phyloP scores from a whole-genome alignment of 2,329 filamentous ascomycete species.

The Neurospora sp. region DNA sequence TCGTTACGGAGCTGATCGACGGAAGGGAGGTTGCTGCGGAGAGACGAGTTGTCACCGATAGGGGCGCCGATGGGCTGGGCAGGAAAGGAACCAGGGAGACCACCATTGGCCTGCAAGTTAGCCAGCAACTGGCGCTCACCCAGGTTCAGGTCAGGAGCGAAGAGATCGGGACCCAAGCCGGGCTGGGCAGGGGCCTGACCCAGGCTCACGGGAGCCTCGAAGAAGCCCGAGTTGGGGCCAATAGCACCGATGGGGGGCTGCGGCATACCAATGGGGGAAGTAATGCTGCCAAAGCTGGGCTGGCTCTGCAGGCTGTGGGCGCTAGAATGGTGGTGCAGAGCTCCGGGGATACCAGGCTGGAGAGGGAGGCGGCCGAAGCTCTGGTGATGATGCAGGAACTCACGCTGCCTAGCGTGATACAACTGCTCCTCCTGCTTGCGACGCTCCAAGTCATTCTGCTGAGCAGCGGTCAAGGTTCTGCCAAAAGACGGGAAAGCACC shows the following conservation, averaged over 20 bases:
- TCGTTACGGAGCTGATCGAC: conserved; percentile 43
- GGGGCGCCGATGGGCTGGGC: conserved; percentile 30
- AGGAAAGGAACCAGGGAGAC: conserved; percentile 23
- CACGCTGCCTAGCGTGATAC: conserved; percentile 89
- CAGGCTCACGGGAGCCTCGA: conserved; percentile 46
- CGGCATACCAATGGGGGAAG: conserved; percentile 63
- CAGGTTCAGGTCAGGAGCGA: conserved; percentile 57
- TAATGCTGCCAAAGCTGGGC: conserved; percentile 90
- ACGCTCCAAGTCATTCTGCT: conserved; percentile 93
- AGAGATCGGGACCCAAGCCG: conserved; percentile 39
- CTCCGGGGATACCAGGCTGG: conserved; percentile 35
- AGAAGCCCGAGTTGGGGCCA: conserved; percentile 57
- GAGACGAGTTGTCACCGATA: conserved; percentile 24
- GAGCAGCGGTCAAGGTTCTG: conserved; percentile 89
- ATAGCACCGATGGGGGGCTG: conserved; percentile 46
- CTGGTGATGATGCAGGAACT: conserved; percentile 77
- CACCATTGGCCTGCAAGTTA: conserved; percentile 26
- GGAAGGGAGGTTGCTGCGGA: conserved; percentile 38
- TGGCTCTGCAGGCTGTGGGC: conserved; percentile 94
- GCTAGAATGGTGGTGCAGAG: conserved; percentile 85
- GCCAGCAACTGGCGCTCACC: conserved; percentile 44
- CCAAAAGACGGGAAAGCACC: conserved; percentile 94
- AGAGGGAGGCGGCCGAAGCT: conserved; percentile 64
- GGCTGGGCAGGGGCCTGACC: conserved; percentile 28
- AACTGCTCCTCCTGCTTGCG: conserved; percentile 98